Conservation (phyloP, 2,329 filamentous ascomycete genomes). For the Myrmaecium sp. region DNA sequence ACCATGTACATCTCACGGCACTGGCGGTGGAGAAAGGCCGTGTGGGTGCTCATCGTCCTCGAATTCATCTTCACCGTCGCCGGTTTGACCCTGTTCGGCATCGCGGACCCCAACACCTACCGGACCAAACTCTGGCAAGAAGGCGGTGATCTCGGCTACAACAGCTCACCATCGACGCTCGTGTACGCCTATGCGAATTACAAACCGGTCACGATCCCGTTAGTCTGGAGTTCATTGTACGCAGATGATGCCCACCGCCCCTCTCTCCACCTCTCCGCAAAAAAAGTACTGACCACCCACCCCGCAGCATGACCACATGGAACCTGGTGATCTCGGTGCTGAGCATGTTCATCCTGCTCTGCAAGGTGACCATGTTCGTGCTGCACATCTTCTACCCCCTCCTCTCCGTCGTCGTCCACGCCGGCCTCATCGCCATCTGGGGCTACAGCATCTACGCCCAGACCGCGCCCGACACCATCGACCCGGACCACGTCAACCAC, state of each 20-base stretch:
- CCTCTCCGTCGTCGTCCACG: conserved; percentile 41
- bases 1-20: conserved; percentile 30
- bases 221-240: conserved; percentile 60
- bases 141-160: conserved; percentile 53
- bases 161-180: conserved; percentile 53
- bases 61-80: conserved; percentile 51
- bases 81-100: conserved; percentile 51
- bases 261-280: conserved; percentile 2
- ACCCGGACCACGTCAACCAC: conserved; percentile 42
- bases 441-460: conserved; percentile 51
- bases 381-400: conserved; percentile 56
- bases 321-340: conserved; percentile 64
- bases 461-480: conserved; percentile 55
- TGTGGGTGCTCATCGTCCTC: conserved; percentile 41
- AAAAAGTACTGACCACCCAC: neutral
- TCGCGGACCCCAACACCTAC: conserved; percentile 57
- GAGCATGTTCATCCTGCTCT: conserved; percentile 57
- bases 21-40: conserved; percentile 35
- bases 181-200: conserved; percentile 62
- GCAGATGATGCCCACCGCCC: conserved; percentile 19
- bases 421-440: conserved; percentile 44
- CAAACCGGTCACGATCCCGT: conserved; percentile 40
- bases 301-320: conserved; percentile 51
- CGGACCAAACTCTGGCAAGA: conserved; percentile 57
- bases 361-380: conserved; percentile 51